Percentiles rank a stretch among this genome's conserved stretches.
phyloP scores from a whole-genome alignment of 495 filamentous ascomycete species.

The Sphaerosporella brunnea region DNA sequence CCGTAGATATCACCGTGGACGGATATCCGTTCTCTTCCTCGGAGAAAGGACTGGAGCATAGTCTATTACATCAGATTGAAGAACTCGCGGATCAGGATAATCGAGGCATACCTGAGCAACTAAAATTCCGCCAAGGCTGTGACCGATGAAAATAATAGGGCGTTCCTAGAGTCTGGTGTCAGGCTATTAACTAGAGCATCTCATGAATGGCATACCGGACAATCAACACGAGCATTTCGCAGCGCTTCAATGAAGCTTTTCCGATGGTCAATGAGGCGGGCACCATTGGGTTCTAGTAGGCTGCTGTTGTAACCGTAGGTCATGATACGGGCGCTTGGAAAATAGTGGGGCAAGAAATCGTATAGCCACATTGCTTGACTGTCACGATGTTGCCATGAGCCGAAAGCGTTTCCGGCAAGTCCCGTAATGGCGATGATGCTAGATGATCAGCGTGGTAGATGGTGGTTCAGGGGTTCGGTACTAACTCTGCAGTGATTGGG shows the following conservation, averaged over 20 bases:
- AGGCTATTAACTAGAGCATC: too few relatives aligned
- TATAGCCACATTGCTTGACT: constrained; percentile 16
- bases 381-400: background rate
- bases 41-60: too few relatives aligned
- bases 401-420: constrained; percentile 6
- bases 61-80: background rate
- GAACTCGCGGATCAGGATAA: background rate
- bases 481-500: background rate
- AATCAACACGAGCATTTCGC: too few relatives aligned
- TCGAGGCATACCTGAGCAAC: constrained; percentile 21
- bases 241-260: too few relatives aligned
- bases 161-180: too few relatives aligned
- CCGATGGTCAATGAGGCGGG: too few relatives aligned
- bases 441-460: background rate
- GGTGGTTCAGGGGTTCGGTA: background rate
- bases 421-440: constrained; percentile 3
- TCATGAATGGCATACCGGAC: too few relatives aligned
- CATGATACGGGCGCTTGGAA: constrained; percentile 20
- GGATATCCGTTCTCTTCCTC: too few relatives aligned
- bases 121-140: constrained; percentile 27
- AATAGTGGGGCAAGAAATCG: constrained; percentile 16
- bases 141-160: constrained; percentile 26
- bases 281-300: background rate
- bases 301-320: constrained; percentile 21
- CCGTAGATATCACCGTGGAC: too few relatives aligned